Base-by-base conservation (phyloP, 768 basidiomycete species). In the Cystobasidium onofrii region DNA sequence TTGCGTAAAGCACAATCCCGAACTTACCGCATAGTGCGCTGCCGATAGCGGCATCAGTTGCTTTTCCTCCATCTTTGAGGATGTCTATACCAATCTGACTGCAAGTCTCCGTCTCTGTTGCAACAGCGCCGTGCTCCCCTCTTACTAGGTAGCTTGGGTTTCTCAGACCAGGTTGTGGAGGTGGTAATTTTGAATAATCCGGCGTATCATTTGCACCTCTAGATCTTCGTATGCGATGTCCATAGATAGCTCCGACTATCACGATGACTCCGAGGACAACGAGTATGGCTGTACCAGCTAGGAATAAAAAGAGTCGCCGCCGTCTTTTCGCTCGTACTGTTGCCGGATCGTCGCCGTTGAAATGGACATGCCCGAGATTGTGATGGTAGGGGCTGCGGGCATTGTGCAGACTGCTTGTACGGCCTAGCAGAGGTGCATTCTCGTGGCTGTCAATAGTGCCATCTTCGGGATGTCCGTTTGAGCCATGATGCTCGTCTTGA, bases 21-120 rank as follows among this genome's bases (percentile, higher is more conserved):
- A 31, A 60, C 69, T 60, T 31, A 71, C 69, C 69, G 79, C 95
- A 97, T 29, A 97, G 83, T 0, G 88, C 87, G 0, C 90, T 85
- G 25, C 87, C 86, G 67, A 97, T 87, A 0, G 87, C 89, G 0
- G 95, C 88, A 76, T 98, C 95, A 18, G 95, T 87, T 0, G 94
- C 93, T 78, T 90, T 94, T 20, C 95, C 95, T 31, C 92, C 93
- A 9, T 87, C 85, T 34, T 82, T 75, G 1, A 78, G 72, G 4
- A 79, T 83, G 3, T 86, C 82, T 0, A 96, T 86, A 1, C 94
- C 95, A 61, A 96, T 87, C 52, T 89, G 82, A 10, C 92, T 94
- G 81, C 95, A 97, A 23, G 87, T 82, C 76, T 86, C 84, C 81
- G 93, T 92, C 83, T 97, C 94, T 31, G 88, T 85, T 3, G 95